Conservation (phyloP, 768 basidiomycete species). For the Galerina marginata region DNA sequence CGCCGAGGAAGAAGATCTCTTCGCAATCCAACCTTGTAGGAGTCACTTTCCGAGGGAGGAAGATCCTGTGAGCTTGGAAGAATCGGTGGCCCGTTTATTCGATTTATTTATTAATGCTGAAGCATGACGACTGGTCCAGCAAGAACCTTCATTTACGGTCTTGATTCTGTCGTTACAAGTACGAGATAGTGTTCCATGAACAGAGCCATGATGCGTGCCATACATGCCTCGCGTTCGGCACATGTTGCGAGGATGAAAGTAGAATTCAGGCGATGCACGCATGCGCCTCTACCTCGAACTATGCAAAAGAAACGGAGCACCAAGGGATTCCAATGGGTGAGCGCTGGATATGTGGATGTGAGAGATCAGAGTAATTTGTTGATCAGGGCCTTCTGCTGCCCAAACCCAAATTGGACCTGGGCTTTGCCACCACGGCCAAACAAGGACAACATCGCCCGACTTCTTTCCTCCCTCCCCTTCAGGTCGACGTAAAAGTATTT, state of each 20-base stretch:
- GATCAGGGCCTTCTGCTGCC: constrained; percentile 51
- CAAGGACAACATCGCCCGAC: constrained; percentile 52
- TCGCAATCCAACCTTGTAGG: too few species aligned
- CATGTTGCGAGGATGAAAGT: constrained; percentile 5
- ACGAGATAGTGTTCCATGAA: too few species aligned
- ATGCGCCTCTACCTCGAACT: background rate
- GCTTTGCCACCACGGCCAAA: constrained; percentile 49
- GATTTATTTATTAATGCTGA: constrained; percentile 22
- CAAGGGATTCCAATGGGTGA: constrained; percentile 37
- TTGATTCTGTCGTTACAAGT: too few species aligned
- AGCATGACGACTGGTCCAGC: constrained; percentile 2
- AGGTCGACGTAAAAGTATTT: constrained; percentile 58
- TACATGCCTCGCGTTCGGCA: constrained; percentile 12
- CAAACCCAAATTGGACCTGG: constrained; percentile 51
- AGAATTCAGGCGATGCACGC: background rate
- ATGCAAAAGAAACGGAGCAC: constrained; percentile 20
- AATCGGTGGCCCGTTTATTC: constrained; percentile 15
- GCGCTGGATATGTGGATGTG: constrained; percentile 4
- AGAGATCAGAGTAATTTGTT: constrained; percentile 20
- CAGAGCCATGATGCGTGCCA: too few species aligned
- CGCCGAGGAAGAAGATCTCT: too few species aligned
- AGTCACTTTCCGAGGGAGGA: too few species aligned
- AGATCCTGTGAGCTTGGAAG: background rate
- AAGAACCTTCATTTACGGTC: too few species aligned
- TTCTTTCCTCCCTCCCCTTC: constrained; percentile 59